These are phyloP conservation scores for Chlorella sp. DNA, from an alignment of 139 green algal genomes.

Conservation along the genomic window DNA sequence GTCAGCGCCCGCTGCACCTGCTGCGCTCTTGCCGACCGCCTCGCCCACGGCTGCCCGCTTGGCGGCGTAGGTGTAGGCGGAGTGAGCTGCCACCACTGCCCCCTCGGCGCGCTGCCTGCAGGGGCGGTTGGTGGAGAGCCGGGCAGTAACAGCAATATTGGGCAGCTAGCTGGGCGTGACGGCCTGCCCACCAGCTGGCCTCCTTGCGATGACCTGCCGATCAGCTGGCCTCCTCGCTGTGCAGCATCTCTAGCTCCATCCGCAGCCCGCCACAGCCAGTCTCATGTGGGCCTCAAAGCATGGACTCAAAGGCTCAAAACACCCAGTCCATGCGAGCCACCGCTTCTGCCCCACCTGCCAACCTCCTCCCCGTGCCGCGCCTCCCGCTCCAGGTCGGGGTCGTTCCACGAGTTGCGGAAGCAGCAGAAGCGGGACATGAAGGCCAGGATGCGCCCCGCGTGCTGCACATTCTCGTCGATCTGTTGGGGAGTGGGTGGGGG, in stretches of 20 bases:
- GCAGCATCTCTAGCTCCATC: background rate
- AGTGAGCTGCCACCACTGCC: background rate
- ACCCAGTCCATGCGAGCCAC: no score
- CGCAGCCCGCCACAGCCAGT: background rate
- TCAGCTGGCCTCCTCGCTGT: background rate
- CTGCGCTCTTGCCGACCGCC: background rate
- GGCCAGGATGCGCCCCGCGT: slow-evolving; percentile 28
- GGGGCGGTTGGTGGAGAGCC: background rate
- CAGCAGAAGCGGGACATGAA: slow-evolving; percentile 46
- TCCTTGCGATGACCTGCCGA: background rate
- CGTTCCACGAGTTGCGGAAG: background rate
- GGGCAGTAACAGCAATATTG: background rate
- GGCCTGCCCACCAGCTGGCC: no score
- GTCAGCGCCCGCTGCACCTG: background rate
- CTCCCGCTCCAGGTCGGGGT: background rate
- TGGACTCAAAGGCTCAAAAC: no score
- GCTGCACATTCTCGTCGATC: slow-evolving; percentile 37
- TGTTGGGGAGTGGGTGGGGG: background rate
- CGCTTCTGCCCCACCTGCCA: background rate
- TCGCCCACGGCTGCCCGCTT: background rate
- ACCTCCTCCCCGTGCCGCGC: background rate
- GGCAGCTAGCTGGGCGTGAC: no score
- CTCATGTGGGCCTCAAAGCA: no score
- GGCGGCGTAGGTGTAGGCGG: background rate
- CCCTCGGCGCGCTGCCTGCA: slow-evolving; percentile 16